Conservation (phyloP, 441 rosid genomes). For the Pelargonium fulgidum region DNA sequence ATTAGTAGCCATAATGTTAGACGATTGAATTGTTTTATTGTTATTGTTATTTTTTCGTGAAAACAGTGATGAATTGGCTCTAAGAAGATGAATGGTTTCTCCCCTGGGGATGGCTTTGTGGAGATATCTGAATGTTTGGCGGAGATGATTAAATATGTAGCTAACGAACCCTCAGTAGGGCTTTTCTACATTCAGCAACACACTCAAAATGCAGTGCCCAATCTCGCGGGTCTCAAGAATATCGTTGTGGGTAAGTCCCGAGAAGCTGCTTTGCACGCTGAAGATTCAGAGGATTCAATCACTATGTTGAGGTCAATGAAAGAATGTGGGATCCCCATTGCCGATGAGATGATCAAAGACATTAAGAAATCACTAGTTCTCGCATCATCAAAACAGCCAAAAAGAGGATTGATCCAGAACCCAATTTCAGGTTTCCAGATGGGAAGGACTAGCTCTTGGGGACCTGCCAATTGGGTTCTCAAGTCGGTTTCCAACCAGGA, state of each 20-base stretch:
- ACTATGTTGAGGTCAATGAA: constrained; percentile 70
- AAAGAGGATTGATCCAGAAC: constrained; percentile 47
- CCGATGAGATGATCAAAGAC: constrained; percentile 77
- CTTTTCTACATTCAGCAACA: constrained; percentile 89
- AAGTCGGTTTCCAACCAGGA: constrained; percentile 29
- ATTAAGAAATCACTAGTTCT: constrained; percentile 50
- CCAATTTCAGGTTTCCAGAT: constrained; percentile 30
- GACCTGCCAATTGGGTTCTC: constrained; percentile 37
- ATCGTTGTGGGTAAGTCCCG: constrained; percentile 48
- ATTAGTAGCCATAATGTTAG: not conserved
- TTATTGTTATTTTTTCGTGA: not conserved
- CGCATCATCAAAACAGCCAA: constrained; percentile 62
- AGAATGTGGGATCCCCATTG: constrained; percentile 60
- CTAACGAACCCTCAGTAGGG: constrained; percentile 92
- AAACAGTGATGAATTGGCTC: constrained; percentile 43
- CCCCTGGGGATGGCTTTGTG: constrained; percentile 81
- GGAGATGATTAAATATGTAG: constrained; percentile 85
- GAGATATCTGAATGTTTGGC: constrained; percentile 78
- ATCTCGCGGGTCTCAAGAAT: constrained; percentile 49
- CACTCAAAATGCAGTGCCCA: constrained; percentile 64
- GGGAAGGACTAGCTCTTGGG: constrained; percentile 48
- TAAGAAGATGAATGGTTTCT: constrained; percentile 83
- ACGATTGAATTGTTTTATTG: not conserved
- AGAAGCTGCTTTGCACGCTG: constrained; percentile 53
- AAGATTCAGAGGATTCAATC: constrained; percentile 78